phyloP scores from a whole-genome alignment of 2,329 filamentous ascomycete genomes.

The Claviceps spartinae region DNA sequence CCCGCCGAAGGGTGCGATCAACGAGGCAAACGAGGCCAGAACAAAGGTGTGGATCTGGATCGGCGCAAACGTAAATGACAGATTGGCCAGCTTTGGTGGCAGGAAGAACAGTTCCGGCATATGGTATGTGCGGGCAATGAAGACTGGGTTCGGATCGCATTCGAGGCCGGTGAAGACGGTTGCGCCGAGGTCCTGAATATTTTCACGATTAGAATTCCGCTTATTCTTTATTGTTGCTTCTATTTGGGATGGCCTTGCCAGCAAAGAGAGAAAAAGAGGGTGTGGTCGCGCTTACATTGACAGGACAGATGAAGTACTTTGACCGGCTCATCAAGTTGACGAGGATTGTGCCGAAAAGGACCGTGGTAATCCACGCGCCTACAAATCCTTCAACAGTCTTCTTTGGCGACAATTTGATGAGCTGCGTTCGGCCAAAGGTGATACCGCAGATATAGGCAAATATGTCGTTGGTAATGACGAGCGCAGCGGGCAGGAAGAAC shows the following conservation, averaged over 20 bases:
- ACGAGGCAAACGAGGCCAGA: slow-evolving; percentile 84
- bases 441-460: slow-evolving; percentile 97
- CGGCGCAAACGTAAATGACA: slow-evolving; percentile 63
- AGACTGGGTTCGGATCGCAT: slow-evolving; percentile 85
- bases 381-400: slow-evolving; percentile 98
- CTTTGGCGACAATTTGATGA: slow-evolving; percentile 96
- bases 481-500: slow-evolving; percentile 90
- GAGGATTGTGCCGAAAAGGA: slow-evolving; percentile 69
- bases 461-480: slow-evolving; percentile 98
- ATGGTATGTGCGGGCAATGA: slow-evolving; percentile 62
- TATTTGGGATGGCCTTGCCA: neutral
- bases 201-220: neutral
- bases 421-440: slow-evolving; percentile 86
- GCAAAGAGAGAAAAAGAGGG: neutral
- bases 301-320: slow-evolving; percentile 97
- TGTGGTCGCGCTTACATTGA: slow-evolving; percentile 47
- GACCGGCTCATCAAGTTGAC: slow-evolving; percentile 77
- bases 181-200: slow-evolving; percentile 60
- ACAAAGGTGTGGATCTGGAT: slow-evolving; percentile 89
- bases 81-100: slow-evolving; percentile 37
- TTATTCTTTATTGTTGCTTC: neutral
- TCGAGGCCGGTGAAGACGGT: slow-evolving; percentile 84
- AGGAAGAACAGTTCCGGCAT: slow-evolving; percentile 60
- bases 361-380: slow-evolving; percentile 89
- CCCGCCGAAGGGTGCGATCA: slow-evolving; percentile 93